phyloP scores from a whole-genome alignment of 208 protist genomes.

The Phytomonas sp. region DNA sequence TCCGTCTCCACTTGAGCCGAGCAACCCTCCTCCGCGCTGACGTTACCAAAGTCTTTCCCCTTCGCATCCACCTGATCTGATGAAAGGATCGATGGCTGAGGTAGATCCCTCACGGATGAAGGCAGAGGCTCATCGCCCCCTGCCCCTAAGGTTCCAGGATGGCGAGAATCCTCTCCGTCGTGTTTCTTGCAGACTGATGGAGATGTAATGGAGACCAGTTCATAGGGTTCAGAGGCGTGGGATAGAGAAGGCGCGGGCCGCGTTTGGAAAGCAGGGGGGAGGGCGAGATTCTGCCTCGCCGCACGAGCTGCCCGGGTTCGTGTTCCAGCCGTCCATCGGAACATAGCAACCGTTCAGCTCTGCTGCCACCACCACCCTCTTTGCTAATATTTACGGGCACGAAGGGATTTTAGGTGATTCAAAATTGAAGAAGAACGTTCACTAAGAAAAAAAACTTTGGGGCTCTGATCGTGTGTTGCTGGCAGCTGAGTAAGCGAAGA shows the following conservation, averaged over 20 bases:
- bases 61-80: background rate
- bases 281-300: constrained; percentile 11
- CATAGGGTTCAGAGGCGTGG: background rate
- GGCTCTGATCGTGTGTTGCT: background rate
- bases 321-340: constrained; percentile 43
- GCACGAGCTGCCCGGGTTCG: constrained; percentile 24
- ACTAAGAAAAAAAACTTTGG: background rate
- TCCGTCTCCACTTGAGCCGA: background rate
- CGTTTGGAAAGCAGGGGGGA: background rate
- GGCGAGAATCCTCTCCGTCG: background rate
- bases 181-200: background rate
- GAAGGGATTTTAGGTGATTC: background rate
- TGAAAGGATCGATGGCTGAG: background rate
- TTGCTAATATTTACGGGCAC: background rate
- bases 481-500: background rate
- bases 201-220: background rate
- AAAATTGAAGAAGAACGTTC: background rate
- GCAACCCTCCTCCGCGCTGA: background rate
- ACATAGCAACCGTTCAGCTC: constrained; percentile 12
- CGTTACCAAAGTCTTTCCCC: background rate
- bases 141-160: background rate
- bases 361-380: background rate
- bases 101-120: background rate
- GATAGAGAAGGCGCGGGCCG: background rate
- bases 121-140: background rate